A percentile compares a stretch with the other conserved stretches of the same genome.
These are phyloP conservation scores for Apiospora pterosperma DNA, from an alignment of 2,329 filamentous ascomycete species.

Conservation along the genomic window DNA sequence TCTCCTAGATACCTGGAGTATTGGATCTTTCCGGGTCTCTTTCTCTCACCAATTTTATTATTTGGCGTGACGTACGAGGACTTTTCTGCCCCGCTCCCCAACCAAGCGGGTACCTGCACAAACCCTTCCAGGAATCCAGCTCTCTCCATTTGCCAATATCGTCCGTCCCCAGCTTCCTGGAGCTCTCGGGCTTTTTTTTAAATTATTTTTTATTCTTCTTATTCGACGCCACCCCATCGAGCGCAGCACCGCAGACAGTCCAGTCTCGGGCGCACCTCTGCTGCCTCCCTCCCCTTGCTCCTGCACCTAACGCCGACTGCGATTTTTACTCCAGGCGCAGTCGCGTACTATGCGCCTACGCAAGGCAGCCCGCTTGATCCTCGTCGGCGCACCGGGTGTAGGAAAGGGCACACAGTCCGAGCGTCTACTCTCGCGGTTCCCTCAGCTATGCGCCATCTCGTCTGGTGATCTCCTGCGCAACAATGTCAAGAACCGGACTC, in stretches of 20 bases:
- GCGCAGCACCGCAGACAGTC: conserved; percentile 12
- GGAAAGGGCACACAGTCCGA: conserved; percentile 97
- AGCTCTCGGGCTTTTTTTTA: too few species aligned
- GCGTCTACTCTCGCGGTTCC: conserved; percentile 80
- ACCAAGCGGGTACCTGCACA: conserved; percentile 4
- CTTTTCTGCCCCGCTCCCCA: not conserved
- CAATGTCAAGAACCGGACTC: conserved; percentile 86
- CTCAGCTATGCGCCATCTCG: conserved; percentile 85
- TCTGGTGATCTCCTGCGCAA: conserved; percentile 88
- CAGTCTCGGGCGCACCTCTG: conserved; percentile 3
- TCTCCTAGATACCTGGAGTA: not conserved
- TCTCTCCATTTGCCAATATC: not conserved
- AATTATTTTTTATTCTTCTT: not conserved
- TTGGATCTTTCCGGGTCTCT: not conserved
- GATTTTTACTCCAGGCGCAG: not conserved
- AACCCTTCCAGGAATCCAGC: conserved; percentile 4
- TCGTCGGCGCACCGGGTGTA: conserved; percentile 93
- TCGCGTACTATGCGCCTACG: conserved; percentile 58
- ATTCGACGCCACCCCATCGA: conserved; percentile 8
- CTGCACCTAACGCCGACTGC: conserved; percentile 9
- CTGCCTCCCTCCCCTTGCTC: not conserved
- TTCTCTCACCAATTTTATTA: not conserved
- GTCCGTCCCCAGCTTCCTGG: not conserved
- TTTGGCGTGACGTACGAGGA: conserved; percentile 7
- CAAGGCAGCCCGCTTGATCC: conserved; percentile 85